Evolutionary conservation across 148 eudicot genomes (phyloP).

Genomic region (Polygonum maritimum): DNA sequence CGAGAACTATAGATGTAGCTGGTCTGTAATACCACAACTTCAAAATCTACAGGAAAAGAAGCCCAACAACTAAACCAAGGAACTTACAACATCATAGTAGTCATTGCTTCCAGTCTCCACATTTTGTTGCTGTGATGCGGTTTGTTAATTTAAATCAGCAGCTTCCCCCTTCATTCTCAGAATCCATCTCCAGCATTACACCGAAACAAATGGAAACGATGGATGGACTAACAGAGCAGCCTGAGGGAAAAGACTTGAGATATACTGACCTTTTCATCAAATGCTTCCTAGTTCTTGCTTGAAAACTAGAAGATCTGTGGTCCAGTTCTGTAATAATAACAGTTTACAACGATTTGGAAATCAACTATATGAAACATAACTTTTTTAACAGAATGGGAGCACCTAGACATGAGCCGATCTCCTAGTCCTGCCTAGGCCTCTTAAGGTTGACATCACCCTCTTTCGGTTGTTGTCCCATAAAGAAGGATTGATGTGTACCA

Average conservation of each 20-base stretch:
- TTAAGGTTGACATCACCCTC: constrained; percentile 25
- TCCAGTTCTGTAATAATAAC: not conserved
- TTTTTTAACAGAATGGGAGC: not conserved
- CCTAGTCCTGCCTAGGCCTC: constrained; percentile 46
- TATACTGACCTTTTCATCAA: constrained; percentile 4
- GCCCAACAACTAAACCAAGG: not conserved
- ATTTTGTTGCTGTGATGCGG: not conserved
- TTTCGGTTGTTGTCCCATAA: constrained; percentile 18
- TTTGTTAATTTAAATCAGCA: not conserved
- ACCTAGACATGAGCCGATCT: constrained; percentile 19
- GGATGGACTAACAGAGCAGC: not conserved
- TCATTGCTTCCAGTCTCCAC: not conserved
- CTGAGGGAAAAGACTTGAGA: not conserved
- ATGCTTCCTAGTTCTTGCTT: constrained; percentile 4
- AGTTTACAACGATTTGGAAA: not conserved
- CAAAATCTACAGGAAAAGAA: not conserved
- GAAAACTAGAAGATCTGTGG: not conserved
- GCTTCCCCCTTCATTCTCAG: not conserved
- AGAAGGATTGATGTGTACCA: constrained; percentile 23
- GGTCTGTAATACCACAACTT: not conserved
- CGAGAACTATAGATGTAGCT: not conserved
- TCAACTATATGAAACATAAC: constrained; percentile 8
- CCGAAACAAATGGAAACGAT: not conserved
- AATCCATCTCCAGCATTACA: not conserved
- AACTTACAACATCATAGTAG: not conserved